These are phyloP conservation scores for Diatrype stigma DNA, from an alignment of 2,329 filamentous ascomycete genomes.

Conservation along the genomic window DNA sequence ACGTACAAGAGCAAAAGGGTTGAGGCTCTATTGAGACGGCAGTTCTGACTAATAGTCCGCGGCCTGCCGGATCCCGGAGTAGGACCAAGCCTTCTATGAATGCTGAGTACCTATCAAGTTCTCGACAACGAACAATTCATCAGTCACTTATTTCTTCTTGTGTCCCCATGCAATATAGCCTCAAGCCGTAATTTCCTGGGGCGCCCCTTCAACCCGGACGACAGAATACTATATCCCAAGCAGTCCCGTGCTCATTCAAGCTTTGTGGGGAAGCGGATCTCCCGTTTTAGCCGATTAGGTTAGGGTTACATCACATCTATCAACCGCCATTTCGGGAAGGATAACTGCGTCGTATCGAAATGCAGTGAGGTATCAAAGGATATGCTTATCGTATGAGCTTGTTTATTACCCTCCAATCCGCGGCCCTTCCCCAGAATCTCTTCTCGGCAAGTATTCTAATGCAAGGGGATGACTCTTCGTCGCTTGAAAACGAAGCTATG, in stretches of 20 bases:
- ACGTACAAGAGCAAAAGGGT: neutral
- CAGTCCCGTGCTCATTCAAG: neutral
- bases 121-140: too few species aligned
- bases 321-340: neutral
- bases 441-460: neutral
- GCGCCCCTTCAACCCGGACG: neutral
- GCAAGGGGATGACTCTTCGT: too few species aligned
- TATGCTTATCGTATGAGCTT: neutral
- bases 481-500: too few species aligned
- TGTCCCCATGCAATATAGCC: neutral
- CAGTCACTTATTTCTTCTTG: neutral
- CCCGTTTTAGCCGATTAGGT: neutral
- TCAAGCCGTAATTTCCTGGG: neutral
- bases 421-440: neutral
- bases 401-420: neutral
- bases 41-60: neutral
- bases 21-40: neutral
- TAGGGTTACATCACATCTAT: neutral
- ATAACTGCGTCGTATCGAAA: neutral
- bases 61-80: neutral
- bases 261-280: neutral
- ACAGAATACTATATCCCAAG: neutral
- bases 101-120: too few species aligned
- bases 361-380: neutral
- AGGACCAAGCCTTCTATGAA: neutral